Evolutionary conservation across 2,329 filamentous ascomycete genomes (phyloP), one percentile per base, ranked within the genome.

Genomic region (Fusarium praegraminearum): DNA sequence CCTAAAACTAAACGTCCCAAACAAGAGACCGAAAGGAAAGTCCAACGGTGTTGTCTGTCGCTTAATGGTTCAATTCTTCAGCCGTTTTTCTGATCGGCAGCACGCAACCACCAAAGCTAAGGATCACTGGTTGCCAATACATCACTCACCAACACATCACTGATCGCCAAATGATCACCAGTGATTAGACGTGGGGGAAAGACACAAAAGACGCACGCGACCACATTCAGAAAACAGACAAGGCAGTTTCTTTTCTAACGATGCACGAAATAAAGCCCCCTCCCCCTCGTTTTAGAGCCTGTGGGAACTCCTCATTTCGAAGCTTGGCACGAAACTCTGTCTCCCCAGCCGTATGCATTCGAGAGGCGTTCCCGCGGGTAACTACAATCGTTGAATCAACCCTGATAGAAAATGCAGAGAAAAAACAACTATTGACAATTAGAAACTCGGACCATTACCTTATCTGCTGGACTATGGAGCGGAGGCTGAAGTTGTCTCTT

Each of bases 301-400:
- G 45, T 57, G 32, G 41, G 52, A 58, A 54, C 18, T 24, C 41
- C 51, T 54, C 24, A 51, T 47, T 18, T 22, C 33, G 36, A 24
- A 50, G 55, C 68, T 71, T 71, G 68, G 68, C 68, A 43, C 15
- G 36, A 58, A 58, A 64, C 22, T 64, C 30, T 55, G 41, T 47
- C 51, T 50, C 16, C 53, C 33, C 38, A 63, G 40, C 28, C 50
- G 35, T 54, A 41, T 65, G 62, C 46, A 59, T 24, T 22, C 13
- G 45, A 24, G 60, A 65, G 52, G 62, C 46, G 41, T 46, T 59
- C 61, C 54, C 46, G 49, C 47, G 47, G 47, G 47, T 51, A 40
- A 51, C 7, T 15, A 20, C 10, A 3, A 6, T 33, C 3, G 45
- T 13, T 18, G 24, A 22, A 22, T 22, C 20, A 22, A 22, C 20